Evolutionary conservation across 371 early-diverging fungal species (phyloP).

Genomic region (Mortierella sp.): DNA sequence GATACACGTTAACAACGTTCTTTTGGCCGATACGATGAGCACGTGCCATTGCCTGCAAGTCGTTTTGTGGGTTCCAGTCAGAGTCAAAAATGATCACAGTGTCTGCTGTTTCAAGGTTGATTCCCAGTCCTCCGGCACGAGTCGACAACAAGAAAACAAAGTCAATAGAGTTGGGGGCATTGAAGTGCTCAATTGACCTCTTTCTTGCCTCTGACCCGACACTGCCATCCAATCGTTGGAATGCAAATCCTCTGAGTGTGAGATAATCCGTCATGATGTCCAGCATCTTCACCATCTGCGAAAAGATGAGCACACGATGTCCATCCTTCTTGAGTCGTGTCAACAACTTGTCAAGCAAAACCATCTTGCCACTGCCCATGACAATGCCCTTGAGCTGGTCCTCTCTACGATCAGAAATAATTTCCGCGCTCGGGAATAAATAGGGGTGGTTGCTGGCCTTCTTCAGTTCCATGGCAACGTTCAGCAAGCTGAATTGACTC

Average conservation of each 20-base stretch:
- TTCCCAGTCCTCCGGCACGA: constrained; percentile 98
- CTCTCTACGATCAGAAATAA: constrained; percentile 65
- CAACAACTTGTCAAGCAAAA: constrained; percentile 92
- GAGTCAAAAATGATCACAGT: constrained; percentile 99
- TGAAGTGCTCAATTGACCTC: constrained; percentile 98
- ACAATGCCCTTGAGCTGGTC: constrained; percentile 85
- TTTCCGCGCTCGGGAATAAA: constrained; percentile 93
- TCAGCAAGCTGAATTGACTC: constrained; percentile 89
- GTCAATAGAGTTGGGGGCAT: constrained; percentile 95
- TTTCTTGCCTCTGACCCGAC: constrained; percentile 93
- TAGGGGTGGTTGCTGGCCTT: constrained; percentile 99
- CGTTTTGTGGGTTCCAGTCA: constrained; percentile 99
- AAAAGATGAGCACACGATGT: constrained; percentile 95
- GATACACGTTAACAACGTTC: constrained; percentile 97
- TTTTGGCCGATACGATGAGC: constrained; percentile 99
- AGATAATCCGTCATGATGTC: constrained; percentile 96
- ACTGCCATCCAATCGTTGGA: constrained; percentile 98
- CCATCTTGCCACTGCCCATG: constrained; percentile 94
- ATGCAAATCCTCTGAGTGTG: constrained; percentile 83
- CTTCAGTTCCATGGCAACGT: constrained; percentile 97
- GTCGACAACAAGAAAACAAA: constrained; percentile 99
- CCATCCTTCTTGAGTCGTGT: constrained; percentile 87
- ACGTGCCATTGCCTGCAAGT: constrained; percentile 99
- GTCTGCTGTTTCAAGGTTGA: constrained; percentile 98
- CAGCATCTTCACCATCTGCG: constrained; percentile 95